Evolutionary conservation across 495 filamentous ascomycete genomes (phyloP).

Genomic region (Lasiosphaeris hirsuta): DNA sequence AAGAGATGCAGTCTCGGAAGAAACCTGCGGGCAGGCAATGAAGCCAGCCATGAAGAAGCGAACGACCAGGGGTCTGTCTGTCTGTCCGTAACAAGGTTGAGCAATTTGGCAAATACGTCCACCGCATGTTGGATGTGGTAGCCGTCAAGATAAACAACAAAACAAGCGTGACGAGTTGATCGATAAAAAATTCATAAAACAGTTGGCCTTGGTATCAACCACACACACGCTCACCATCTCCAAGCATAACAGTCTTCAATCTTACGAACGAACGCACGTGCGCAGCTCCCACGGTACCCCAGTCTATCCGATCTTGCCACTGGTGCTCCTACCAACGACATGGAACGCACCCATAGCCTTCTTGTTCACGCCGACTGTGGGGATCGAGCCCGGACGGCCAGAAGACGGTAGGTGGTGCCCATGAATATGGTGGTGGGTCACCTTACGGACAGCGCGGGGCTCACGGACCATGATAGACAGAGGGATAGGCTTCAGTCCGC

Average conservation of each 20-base stretch:
- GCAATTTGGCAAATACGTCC: background rate
- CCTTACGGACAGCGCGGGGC: conserved; percentile 38
- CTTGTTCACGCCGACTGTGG: too few relatives aligned
- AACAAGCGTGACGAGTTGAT: conserved; percentile 6
- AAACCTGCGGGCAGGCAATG: too few relatives aligned
- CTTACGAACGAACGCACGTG: too few relatives aligned
- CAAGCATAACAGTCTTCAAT: background rate
- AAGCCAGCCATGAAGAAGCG: too few relatives aligned
- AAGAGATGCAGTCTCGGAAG: background rate
- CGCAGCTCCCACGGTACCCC: background rate
- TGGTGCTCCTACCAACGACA: background rate
- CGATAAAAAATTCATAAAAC: background rate
- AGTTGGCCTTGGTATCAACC: background rate
- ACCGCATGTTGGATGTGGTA: conserved; percentile 10
- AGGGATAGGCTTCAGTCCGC: conserved; percentile 56
- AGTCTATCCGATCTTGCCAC: background rate
- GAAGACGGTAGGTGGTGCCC: conserved; percentile 27
- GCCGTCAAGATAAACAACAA: background rate
- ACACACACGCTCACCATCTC: background rate
- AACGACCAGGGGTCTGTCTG: too few relatives aligned
- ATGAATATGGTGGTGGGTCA: conserved; percentile 15
- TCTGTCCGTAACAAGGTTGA: too few relatives aligned
- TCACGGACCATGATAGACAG: conserved; percentile 77
- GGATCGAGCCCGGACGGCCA: too few relatives aligned
- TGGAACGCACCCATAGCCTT: too few relatives aligned